phyloP scores from a whole-genome alignment of 2,329 filamentous ascomycete species.

The Taxawa tesnikishii region DNA sequence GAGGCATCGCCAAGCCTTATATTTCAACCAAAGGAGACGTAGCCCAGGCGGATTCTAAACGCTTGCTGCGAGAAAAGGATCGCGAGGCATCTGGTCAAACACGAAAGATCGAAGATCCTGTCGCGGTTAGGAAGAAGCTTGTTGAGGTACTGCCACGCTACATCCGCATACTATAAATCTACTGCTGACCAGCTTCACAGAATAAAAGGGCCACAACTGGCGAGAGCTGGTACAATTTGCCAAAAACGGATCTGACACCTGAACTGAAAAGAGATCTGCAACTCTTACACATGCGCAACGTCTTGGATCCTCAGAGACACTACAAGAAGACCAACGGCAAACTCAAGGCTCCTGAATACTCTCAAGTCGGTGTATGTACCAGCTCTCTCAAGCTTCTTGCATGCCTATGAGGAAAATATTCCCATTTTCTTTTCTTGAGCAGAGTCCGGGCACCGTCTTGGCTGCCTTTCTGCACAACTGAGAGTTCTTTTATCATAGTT shows the following conservation, averaged over 20 bases:
- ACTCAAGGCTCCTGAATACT: slow-evolving; percentile 64
- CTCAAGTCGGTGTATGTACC: slow-evolving; percentile 77
- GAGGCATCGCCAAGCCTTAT: slow-evolving; percentile 39
- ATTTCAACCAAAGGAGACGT: slow-evolving; percentile 40
- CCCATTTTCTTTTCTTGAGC: slow-evolving; percentile 59
- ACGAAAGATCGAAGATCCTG: slow-evolving; percentile 41
- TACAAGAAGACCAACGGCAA: slow-evolving; percentile 79
- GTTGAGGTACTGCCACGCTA: slow-evolving; percentile 38
- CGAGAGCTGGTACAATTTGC: slow-evolving; percentile 75
- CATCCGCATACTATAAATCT: slow-evolving; percentile 13
- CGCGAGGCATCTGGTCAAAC: slow-evolving; percentile 35
- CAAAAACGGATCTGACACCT: slow-evolving; percentile 69
- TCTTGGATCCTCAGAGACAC: slow-evolving; percentile 78
- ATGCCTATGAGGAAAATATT: slow-evolving; percentile 64
- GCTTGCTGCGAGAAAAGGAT: slow-evolving; percentile 36
- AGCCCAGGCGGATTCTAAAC: slow-evolving; percentile 39
- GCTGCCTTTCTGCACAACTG: slow-evolving; percentile 59
- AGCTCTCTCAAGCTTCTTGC: too few species aligned
- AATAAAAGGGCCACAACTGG: slow-evolving; percentile 59
- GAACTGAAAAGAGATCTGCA: slow-evolving; percentile 84
- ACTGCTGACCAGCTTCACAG: slow-evolving; percentile 24
- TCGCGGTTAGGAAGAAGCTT: slow-evolving; percentile 32
- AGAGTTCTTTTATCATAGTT: slow-evolving; percentile 62
- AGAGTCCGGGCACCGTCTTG: slow-evolving; percentile 67
- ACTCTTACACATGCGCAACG: slow-evolving; percentile 74